phyloP scores from a whole-genome alignment of 1,284 basidiomycete species.

The Grifola frondosa region DNA sequence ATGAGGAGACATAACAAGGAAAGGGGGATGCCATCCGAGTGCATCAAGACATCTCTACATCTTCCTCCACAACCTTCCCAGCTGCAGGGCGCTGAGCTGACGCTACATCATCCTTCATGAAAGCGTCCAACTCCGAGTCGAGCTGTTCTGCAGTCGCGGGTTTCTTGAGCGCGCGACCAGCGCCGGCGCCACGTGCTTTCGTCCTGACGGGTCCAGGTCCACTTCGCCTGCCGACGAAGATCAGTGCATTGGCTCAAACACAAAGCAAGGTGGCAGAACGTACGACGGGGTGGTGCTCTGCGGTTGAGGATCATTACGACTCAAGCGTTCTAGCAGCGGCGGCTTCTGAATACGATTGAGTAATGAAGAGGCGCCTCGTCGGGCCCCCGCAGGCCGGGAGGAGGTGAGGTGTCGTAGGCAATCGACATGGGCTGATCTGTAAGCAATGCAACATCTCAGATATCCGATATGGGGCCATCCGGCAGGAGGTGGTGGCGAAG shows the following conservation, averaged over 20 bases:
- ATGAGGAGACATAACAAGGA: neutral
- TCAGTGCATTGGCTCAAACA: neutral
- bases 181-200: conserved; percentile 26
- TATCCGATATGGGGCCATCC: no score
- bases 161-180: conserved; percentile 42
- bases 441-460: no score
- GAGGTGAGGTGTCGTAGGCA: conserved; percentile 54
- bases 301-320: conserved; percentile 41
- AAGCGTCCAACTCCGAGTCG: conserved; percentile 89
- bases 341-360: conserved; percentile 66
- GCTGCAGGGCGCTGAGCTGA: conserved; percentile 17
- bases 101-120: conserved; percentile 70
- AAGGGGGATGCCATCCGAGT: neutral
- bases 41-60: conserved; percentile 52
- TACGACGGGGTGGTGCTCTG: conserved; percentile 25
- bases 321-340: conserved; percentile 58
- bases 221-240: conserved; percentile 13
- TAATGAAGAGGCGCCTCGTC: conserved; percentile 49
- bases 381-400: conserved; percentile 33
- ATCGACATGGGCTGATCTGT: conserved; percentile 84
- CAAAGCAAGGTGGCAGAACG: conserved; percentile 18
- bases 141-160: conserved; percentile 79
- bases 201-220: conserved; percentile 43
- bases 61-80: conserved; percentile 25
- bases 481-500: no score